Evolutionary conservation across 257 asterid species (phyloP).

Genomic region (Fraxinus quadrangulata): DNA sequence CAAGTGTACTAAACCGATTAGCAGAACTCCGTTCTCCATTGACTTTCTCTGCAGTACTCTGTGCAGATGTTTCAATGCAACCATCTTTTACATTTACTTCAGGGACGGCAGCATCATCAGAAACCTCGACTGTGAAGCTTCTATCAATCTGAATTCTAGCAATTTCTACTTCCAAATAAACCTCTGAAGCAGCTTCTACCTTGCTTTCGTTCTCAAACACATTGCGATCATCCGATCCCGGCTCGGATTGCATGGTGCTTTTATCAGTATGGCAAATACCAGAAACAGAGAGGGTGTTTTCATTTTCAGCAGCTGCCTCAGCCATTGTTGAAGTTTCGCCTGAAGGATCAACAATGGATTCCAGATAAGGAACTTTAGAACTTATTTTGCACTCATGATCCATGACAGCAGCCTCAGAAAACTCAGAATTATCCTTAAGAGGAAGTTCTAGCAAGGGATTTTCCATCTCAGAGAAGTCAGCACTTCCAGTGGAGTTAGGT

Average conservation of each 20-base stretch:
- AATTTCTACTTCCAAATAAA: conserved; percentile 19
- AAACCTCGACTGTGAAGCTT: conserved; percentile 12
- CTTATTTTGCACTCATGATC: not conserved
- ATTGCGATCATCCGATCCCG: not conserved
- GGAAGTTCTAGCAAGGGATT: not conserved
- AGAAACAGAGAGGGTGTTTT: not conserved
- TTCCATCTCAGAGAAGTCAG: not conserved
- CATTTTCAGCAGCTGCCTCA: conserved; percentile 23
- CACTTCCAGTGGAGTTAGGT: not conserved
- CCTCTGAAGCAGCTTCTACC: conserved; percentile 9
- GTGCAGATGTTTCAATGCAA: conserved; percentile 18
- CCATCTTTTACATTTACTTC: conserved; percentile 11
- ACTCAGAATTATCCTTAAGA: not conserved
- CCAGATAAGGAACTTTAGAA: conserved; percentile 20
- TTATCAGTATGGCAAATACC: not conserved
- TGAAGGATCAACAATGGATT: conserved; percentile 23
- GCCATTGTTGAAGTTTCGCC: conserved; percentile 12
- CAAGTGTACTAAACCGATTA: conserved; percentile 7
- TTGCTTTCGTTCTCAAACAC: not conserved
- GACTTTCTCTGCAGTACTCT: conserved; percentile 19
- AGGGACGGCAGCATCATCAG: conserved; percentile 22
- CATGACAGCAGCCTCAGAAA: not conserved
- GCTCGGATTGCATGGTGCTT: not conserved
- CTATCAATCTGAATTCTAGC: conserved; percentile 9
- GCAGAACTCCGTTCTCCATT: conserved; percentile 10